Evolutionary conservation across 2,329 filamentous ascomycete species (phyloP).

Genomic region (Didymella glomerata): DNA sequence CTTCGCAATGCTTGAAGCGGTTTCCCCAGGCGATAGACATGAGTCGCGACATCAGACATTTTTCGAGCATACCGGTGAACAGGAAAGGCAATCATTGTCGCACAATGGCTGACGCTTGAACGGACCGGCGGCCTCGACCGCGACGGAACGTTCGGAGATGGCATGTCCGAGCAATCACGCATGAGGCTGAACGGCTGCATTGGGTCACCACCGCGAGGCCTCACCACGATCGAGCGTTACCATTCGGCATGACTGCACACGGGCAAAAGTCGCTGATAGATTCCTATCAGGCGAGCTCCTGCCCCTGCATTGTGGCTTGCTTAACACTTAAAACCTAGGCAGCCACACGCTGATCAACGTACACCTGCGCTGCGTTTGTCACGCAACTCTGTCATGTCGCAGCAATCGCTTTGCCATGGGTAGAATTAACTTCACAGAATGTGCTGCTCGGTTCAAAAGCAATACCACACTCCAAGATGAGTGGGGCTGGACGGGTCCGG

Average conservation of each 20-base stretch:
- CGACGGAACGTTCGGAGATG: neutral
- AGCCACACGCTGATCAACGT: neutral
- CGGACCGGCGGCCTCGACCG: neutral
- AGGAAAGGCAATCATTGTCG: neutral
- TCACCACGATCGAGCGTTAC: neutral
- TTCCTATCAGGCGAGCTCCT: neutral
- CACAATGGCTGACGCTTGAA: slow-evolving; percentile 5
- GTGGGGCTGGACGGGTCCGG: slow-evolving; percentile 34
- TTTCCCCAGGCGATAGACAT: neutral
- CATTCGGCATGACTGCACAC: neutral
- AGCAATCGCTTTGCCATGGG: neutral
- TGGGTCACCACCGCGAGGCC: slow-evolving; percentile 1
- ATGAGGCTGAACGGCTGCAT: slow-evolving; percentile 4
- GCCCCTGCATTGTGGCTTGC: slow-evolving; percentile 15
- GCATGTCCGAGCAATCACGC: too few relatives aligned
- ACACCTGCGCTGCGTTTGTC: neutral
- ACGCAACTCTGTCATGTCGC: neutral
- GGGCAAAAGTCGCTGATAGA: neutral
- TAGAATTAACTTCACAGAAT: slow-evolving; percentile 12
- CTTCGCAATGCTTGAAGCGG: neutral
- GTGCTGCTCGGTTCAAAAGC: neutral
- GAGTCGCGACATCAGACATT: neutral
- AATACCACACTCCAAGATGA: slow-evolving; percentile 17
- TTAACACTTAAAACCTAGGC: slow-evolving; percentile 17
- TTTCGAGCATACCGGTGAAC: neutral